Evolutionary conservation across 306 rosid species (phyloP), one percentile per base, ranked within the genome.

Genomic region (Morella rubra): DNA sequence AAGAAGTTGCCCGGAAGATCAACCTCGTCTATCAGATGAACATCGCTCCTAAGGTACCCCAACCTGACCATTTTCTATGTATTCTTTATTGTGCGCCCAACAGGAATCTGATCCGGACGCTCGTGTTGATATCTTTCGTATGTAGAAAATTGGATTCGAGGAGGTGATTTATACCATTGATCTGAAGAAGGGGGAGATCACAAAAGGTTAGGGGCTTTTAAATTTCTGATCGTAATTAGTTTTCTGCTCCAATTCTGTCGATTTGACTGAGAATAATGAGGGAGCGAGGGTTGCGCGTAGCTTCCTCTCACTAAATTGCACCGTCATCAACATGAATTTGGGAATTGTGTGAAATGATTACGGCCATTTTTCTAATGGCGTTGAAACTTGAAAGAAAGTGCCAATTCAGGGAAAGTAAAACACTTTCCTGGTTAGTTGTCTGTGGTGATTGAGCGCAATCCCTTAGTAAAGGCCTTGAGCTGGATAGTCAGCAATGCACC

Each of bases 111-210:
- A 24, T 73, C 14, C 70, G 61, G 32, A 52, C 20, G 20, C 65
- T 60, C 50, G 37, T 7, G 37, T 0, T 46, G 0, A 54, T 75
- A 32, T 32, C 37, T 52, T 41, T 10, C 72, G 19, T 18, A 71
- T 68, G 58, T 77, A 95, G 99, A 95, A 95, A 89, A 55, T 95
- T 72, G 99, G 99, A 75, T 24, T 86, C 77, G 74, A 95, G 11
- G 98, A 92, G 91, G 91, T 87, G 6, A 37, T 77, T 41, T 95
- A 89, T 60, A 85, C 87, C 1, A 85, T 95, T 86, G 97, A 95
- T 91, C 93, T 92, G 80, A 95, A 95, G 97, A 89, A 89, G 73
- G 97, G 96, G 72, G 86, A 87, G 61, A 96, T 95, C 68, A 76
- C 50, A 75, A 89, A 89, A 92, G 99, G 98, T 91, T 82, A 7